These are phyloP conservation scores for Apiotrichum siamense DNA, from an alignment of 1,284 basidiomycete species.

Conservation along the genomic window DNA sequence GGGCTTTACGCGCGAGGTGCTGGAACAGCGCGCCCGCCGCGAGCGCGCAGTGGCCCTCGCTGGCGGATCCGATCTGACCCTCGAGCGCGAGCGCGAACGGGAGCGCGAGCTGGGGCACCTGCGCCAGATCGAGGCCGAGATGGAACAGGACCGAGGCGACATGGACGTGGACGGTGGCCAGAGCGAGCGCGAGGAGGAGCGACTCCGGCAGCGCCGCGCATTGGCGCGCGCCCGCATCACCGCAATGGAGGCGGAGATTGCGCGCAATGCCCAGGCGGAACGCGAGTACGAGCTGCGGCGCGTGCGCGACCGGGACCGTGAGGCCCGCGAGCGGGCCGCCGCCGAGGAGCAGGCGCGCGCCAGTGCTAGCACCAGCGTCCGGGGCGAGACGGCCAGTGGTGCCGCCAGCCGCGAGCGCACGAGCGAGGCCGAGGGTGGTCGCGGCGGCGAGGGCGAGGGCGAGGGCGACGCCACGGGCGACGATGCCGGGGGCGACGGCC, in stretches of 20 bases:
- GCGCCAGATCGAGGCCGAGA: neutral
- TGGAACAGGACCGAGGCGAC: neutral
- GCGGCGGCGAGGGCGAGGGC: neutral
- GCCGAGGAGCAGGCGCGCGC: neutral
- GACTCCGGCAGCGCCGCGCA: neutral
- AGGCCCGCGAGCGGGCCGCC: neutral
- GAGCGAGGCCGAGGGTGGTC: neutral
- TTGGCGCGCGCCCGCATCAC: neutral
- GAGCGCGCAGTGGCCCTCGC: neutral
- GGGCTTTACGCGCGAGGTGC: conserved; percentile 1
- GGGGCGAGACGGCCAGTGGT: neutral
- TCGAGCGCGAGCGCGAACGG: neutral
- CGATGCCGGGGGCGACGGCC: neutral
- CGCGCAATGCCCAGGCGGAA: neutral
- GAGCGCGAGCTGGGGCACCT: neutral
- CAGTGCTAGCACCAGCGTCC: too few species aligned
- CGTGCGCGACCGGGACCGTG: neutral
- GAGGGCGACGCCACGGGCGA: neutral
- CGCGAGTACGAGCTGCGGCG: neutral
- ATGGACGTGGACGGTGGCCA: neutral
- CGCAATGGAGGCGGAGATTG: neutral
- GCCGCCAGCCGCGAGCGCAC: neutral
- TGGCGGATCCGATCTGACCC: neutral
- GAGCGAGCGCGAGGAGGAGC: neutral
- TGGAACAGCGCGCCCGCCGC: neutral